These are phyloP conservation scores for Excoecaria cochinchinensis DNA, from an alignment of 345 rosid species.

Conservation along the genomic window DNA sequence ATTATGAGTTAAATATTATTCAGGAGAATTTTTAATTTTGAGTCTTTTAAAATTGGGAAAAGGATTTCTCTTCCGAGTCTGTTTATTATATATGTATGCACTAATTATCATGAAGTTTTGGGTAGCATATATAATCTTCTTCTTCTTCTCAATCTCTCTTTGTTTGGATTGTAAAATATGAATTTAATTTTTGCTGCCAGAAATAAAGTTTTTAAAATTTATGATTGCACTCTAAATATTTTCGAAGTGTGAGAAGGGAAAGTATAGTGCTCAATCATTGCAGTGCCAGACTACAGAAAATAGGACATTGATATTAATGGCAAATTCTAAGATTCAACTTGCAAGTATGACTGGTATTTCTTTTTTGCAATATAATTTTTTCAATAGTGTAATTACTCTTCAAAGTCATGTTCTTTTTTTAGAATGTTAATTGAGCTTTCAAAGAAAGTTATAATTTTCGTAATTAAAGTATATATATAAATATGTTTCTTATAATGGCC, in stretches of 20 bases:
- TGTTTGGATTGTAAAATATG: background rate
- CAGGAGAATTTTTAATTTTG: background rate
- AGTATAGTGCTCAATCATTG: slow-evolving; percentile 5
- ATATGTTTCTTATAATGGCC: too few species aligned
- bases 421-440: background rate
- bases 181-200: background rate
- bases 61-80: too few species aligned
- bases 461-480: too few species aligned
- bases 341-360: background rate
- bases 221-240: background rate
- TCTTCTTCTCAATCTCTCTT: background rate
- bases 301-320: slow-evolving; percentile 2
- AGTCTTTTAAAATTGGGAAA: background rate
- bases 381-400: background rate
- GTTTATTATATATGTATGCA: background rate
- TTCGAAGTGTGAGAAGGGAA: background rate
- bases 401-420: background rate
- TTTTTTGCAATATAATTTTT: background rate
- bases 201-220: background rate
- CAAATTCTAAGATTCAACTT: slow-evolving; percentile 4
- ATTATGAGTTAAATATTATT: background rate
- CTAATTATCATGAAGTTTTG: background rate
- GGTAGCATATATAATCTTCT: background rate
- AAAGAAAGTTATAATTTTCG: background rate
- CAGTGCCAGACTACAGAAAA: background rate